Conservation (phyloP, 495 filamentous ascomycete species). For the Xylaria grammica region DNA sequence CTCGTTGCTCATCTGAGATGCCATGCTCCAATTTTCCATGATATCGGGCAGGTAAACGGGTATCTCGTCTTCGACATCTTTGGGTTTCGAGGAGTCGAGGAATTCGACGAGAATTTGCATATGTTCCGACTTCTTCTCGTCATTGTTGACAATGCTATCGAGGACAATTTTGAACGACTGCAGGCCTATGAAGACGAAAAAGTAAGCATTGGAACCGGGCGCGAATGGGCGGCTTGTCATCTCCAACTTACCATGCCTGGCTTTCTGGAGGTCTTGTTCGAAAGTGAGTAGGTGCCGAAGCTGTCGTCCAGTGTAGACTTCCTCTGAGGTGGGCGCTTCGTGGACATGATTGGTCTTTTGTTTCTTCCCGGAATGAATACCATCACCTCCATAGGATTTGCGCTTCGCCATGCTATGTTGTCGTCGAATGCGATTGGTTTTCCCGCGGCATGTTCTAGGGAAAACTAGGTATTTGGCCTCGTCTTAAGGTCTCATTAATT, state of each 20-base stretch:
- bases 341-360: slow-evolving; percentile 45
- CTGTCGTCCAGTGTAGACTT: slow-evolving; percentile 64
- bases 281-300: slow-evolving; percentile 69
- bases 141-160: slow-evolving; percentile 62
- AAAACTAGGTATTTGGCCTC: not conserved
- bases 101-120: slow-evolving; percentile 72
- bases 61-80: slow-evolving; percentile 55
- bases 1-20: slow-evolving; percentile 72
- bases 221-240: not conserved
- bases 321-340: slow-evolving; percentile 55
- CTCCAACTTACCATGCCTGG: slow-evolving; percentile 65
- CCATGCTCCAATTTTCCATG: slow-evolving; percentile 80
- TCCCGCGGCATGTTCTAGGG: slow-evolving; percentile 29
- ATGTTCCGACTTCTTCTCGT: slow-evolving; percentile 52
- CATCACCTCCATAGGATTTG: slow-evolving; percentile 39
- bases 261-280: slow-evolving; percentile 63
- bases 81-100: slow-evolving; percentile 68
- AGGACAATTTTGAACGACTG: slow-evolving; percentile 79
- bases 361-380: slow-evolving; percentile 34
- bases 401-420: slow-evolving; percentile 47
- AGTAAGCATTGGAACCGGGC: slow-evolving; percentile 21
- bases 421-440: slow-evolving; percentile 19
- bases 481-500: not conserved
- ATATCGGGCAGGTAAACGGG: slow-evolving; percentile 71
- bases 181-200: slow-evolving; percentile 57